Evolutionary conservation across 2,329 filamentous ascomycete genomes (phyloP).

Genomic region (Fusarium mexicanum): DNA sequence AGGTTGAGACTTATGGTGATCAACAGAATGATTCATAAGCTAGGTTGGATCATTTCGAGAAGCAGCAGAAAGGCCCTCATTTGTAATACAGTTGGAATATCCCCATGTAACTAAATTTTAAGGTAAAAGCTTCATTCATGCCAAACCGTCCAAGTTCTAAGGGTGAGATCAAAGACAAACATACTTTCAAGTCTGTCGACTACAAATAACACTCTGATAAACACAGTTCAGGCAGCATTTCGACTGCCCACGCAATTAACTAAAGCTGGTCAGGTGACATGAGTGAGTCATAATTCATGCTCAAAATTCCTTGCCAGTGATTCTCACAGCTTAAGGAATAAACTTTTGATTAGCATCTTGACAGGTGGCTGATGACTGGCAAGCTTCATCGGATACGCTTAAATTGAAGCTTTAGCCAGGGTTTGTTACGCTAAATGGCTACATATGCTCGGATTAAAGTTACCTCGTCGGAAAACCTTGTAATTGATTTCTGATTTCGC

Average conservation of each 20-base stretch:
- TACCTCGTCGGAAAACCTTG: fast-evolving
- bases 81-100: no score
- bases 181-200: neutral
- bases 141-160: no score
- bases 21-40: no score
- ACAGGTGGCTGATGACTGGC: no score
- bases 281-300: fast-evolving
- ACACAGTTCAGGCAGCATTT: neutral
- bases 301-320: neutral
- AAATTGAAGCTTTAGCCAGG: neutral
- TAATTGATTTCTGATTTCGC: neutral
- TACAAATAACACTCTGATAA: neutral
- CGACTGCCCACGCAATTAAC: neutral
- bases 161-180: no score
- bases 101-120: fast-evolving
- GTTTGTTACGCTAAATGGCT: no score
- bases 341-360: neutral
- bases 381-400: neutral
- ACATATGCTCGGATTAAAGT: neutral
- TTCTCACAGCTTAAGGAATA: neutral
- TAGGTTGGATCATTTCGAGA: no score
- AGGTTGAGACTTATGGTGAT: no score
- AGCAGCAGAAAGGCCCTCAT: no score
- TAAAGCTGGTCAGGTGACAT: neutral
- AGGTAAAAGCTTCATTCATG: no score